Evolutionary conservation across 805 yeast genomes (phyloP), one percentile per base, ranked within the genome.

Genomic region (Candida montana): DNA sequence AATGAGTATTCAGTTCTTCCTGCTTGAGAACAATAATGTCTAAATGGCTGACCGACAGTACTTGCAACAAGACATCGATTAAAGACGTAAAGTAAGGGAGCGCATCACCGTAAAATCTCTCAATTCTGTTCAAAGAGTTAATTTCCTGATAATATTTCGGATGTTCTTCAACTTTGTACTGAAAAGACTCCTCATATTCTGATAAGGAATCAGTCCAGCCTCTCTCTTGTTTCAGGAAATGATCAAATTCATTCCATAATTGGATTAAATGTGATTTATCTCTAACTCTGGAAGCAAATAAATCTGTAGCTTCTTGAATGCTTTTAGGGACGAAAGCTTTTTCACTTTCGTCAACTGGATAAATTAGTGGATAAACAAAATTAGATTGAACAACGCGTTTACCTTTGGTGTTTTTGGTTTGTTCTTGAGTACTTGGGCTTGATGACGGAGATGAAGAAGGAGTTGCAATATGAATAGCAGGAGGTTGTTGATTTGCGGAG

Each of bases 371-470:
- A 62, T 74, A 77, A 3, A 77, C 71, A 56, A 77, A 78, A 55
- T 81, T 79, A 0, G 84, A 73, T 59, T 82, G 89, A 47, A 74
- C 79, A 37, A 75, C 69, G 45, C 76, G 69, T 45, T 81, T 63
- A 8, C 64, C 50, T 71, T 77, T 13, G 46, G 26, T 35, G 55
- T 49, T 21, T 61, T 59, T 26, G 20, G 17, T n/a, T 8, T 5
- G n/a, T 2, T 24, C 31, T 9, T 7, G 26, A 7, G 55, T 33
- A 15, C 62, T 39, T 4, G 85, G 83, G 2, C 77, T 69, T 15
- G 71, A 56, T 0, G 84, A 81, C 1, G 95, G 95, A 0, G 95
- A 85, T 3, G 95, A 93, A 1, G 83, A 84, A 0, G 95, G 96
- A 0, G 96, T 87, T 0, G 96, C 90, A 10, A 88, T 72, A 57